A percentile compares a stretch with the other conserved stretches of the same genome.
phyloP scores from a whole-genome alignment of 1,139 yeast genomes.

The Blastobotrys apis region DNA sequence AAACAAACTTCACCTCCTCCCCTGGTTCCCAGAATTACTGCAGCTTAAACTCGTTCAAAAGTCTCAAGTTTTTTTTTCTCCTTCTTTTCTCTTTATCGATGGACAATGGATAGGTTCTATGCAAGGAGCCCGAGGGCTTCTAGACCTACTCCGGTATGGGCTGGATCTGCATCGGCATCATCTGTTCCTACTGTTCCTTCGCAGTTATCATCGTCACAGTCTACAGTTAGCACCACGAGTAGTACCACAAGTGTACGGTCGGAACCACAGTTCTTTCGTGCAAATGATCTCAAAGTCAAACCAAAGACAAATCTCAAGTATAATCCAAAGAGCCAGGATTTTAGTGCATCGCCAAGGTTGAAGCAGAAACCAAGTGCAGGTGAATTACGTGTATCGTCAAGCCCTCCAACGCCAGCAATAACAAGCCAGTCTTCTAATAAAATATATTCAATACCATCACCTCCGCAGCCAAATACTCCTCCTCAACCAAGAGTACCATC shows the following conservation, averaged over 20 bases:
- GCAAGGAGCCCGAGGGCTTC: neutral
- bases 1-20: too few relatives aligned
- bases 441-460: too few relatives aligned
- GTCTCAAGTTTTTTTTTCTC: too few relatives aligned
- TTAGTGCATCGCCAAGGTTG: neutral
- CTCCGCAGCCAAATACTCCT: too few relatives aligned
- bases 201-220: neutral
- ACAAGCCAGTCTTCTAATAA: too few relatives aligned
- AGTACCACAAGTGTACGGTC: neutral
- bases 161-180: neutral
- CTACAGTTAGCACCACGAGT: neutral
- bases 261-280: constrained; percentile 9
- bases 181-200: neutral
- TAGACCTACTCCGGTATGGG: constrained; percentile 1
- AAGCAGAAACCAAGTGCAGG: constrained; percentile 5
- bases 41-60: too few relatives aligned
- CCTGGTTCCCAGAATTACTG: too few relatives aligned
- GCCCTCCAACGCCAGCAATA: neutral
- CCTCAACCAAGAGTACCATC: too few relatives aligned
- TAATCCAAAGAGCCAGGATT: constrained; percentile 5
- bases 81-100: too few relatives aligned
- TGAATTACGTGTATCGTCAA: constrained; percentile 1
- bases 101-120: constrained; percentile 4
- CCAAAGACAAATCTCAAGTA: constrained; percentile 1
- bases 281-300: constrained; percentile 10